These are phyloP conservation scores for Candida succiphila DNA, from an alignment of 805 yeast genomes.

Conservation along the genomic window DNA sequence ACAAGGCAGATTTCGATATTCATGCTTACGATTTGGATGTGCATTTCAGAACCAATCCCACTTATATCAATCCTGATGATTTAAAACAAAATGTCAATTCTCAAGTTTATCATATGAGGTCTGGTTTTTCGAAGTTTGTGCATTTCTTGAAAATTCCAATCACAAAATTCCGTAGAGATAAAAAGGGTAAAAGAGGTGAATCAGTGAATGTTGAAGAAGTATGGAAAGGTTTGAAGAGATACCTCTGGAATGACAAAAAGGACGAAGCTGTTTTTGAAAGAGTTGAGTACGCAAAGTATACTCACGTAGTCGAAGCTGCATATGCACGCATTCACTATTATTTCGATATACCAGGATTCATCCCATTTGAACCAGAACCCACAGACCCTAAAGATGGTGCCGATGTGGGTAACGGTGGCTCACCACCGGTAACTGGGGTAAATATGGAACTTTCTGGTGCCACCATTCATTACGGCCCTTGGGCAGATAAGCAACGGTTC, in stretches of 20 bases:
- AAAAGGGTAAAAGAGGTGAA: constrained; percentile 3
- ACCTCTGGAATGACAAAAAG: constrained; percentile 25
- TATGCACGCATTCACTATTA: constrained; percentile 45
- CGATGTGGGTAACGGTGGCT: constrained; percentile 49
- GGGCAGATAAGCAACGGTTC: constrained; percentile 83
- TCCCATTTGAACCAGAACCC: constrained; percentile 28
- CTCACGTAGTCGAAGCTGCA: constrained; percentile 57
- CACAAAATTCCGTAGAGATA: background rate
- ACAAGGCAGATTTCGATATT: constrained; percentile 34
- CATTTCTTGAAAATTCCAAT: background rate
- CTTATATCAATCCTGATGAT: constrained; percentile 31
- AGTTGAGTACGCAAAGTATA: constrained; percentile 76
- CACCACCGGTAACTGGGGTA: constrained; percentile 51
- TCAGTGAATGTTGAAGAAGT: constrained; percentile 19
- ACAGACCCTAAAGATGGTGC: constrained; percentile 30
- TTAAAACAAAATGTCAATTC: constrained; percentile 5
- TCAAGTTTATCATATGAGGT: constrained; percentile 3
- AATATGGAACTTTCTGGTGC: constrained; percentile 50
- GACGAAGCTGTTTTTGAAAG: constrained; percentile 25
- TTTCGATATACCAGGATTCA: constrained; percentile 65
- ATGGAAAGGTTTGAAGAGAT: constrained; percentile 78
- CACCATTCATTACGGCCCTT: constrained; percentile 81
- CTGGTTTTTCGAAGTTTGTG: background rate
- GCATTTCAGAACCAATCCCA: constrained; percentile 60
- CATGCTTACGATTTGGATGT: constrained; percentile 44